These are phyloP conservation scores for Erodium texanum DNA, from an alignment of 441 rosid genomes.

Conservation along the genomic window DNA sequence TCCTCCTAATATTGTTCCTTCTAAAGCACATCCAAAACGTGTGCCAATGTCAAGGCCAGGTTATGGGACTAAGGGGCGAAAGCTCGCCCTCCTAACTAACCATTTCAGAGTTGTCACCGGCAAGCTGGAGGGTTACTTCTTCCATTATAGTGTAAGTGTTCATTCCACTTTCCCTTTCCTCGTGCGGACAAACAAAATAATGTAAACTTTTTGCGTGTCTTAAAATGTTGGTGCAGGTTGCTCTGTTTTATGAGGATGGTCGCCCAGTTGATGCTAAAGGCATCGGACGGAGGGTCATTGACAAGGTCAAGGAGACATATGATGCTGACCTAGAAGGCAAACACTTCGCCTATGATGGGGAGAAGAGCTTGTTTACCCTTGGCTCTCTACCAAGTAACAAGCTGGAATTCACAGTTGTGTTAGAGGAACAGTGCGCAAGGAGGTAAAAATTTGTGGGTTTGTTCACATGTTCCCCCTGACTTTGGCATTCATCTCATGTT, in stretches of 20 bases:
- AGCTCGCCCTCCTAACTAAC: conserved; percentile 32
- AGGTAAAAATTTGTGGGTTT: background rate
- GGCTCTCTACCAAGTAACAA: conserved; percentile 51
- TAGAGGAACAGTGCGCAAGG: conserved; percentile 37
- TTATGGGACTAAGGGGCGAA: conserved; percentile 36
- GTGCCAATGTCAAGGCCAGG: conserved; percentile 45
- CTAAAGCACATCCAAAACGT: conserved; percentile 15
- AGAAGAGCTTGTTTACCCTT: conserved; percentile 47
- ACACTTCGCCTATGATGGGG: conserved; percentile 57
- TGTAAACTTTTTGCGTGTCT: background rate
- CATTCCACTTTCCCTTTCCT: background rate
- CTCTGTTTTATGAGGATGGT: conserved; percentile 49
- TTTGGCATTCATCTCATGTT: conserved; percentile 12
- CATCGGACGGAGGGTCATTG: conserved; percentile 40
- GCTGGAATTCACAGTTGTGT: conserved; percentile 45
- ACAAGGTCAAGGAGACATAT: conserved; percentile 44
- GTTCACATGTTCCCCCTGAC: conserved; percentile 10
- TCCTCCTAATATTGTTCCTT: conserved; percentile 28
- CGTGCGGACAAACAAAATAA: background rate
- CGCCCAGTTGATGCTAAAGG: conserved; percentile 43
- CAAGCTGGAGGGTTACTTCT: conserved; percentile 32
- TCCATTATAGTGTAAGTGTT: conserved; percentile 41
- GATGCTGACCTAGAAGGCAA: conserved; percentile 31
- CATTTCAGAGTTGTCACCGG: conserved; percentile 43
- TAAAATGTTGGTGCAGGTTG: conserved; percentile 27